These are phyloP conservation scores for Colletotrichum australisinense DNA, from an alignment of 2,329 filamentous ascomycete species.

Conservation along the genomic window DNA sequence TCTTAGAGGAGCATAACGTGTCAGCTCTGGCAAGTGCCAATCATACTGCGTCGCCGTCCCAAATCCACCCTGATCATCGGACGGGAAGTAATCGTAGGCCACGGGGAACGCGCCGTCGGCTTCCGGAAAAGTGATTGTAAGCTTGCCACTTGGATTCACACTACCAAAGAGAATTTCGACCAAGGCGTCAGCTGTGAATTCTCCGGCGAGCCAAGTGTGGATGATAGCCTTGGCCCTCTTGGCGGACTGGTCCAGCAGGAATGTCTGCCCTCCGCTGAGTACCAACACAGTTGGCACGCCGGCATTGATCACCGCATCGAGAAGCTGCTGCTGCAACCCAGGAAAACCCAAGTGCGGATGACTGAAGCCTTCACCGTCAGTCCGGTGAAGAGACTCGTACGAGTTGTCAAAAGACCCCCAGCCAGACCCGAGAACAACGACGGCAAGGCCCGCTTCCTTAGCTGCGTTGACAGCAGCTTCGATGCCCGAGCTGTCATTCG, in stretches of 20 bases:
- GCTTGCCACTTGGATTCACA: slow-evolving; percentile 62
- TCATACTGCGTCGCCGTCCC: slow-evolving; percentile 66
- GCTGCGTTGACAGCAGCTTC: slow-evolving; percentile 42
- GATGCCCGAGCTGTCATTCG: slow-evolving; percentile 37
- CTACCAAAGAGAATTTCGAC: slow-evolving; percentile 72
- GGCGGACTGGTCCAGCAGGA: slow-evolving; percentile 43
- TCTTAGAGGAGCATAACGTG: slow-evolving; percentile 58
- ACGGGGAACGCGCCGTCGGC: slow-evolving; percentile 61
- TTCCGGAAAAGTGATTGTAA: slow-evolving; percentile 60
- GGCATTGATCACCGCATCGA: slow-evolving; percentile 45
- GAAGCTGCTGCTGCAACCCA: slow-evolving; percentile 47
- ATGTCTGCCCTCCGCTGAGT: slow-evolving; percentile 45
- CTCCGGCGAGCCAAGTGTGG: slow-evolving; percentile 71
- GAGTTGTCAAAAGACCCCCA: slow-evolving; percentile 40
- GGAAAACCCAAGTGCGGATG: slow-evolving; percentile 46
- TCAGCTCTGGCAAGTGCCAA: slow-evolving; percentile 51
- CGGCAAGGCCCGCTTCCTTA: slow-evolving; percentile 42
- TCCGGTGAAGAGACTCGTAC: slow-evolving; percentile 41
- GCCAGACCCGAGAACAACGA: slow-evolving; percentile 45
- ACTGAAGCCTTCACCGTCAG: slow-evolving; percentile 46
- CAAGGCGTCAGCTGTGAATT: slow-evolving; percentile 73
- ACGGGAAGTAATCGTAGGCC: slow-evolving; percentile 75
- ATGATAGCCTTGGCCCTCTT: slow-evolving; percentile 64
- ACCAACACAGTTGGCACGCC: slow-evolving; percentile 45
- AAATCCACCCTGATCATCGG: slow-evolving; percentile 69